Conservation (phyloP, 1,139 yeast genomes). For the Geotrichum klebahnii region DNA sequence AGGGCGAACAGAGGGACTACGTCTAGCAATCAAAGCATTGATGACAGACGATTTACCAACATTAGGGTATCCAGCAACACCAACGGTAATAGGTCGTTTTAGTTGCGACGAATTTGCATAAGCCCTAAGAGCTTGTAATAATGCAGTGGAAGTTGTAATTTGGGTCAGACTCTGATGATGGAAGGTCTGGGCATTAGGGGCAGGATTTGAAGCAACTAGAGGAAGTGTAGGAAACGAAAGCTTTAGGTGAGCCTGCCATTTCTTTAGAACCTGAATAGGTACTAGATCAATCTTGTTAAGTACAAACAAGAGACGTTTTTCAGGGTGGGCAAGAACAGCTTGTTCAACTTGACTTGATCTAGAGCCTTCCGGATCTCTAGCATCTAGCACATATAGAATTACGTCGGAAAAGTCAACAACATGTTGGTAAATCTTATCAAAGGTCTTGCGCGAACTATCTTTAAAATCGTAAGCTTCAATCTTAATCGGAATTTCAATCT, state of each 20-base stretch:
- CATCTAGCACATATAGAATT: slow-evolving; percentile 85
- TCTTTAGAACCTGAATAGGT: slow-evolving; percentile 75
- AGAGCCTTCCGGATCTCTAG: slow-evolving; percentile 95
- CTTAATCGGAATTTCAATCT: slow-evolving; percentile 19
- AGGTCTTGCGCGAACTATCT: slow-evolving; percentile 84
- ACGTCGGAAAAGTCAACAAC: slow-evolving; percentile 90
- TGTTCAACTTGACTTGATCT: slow-evolving; percentile 89
- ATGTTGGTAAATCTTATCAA: slow-evolving; percentile 63
- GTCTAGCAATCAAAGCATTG: slow-evolving; percentile 79
- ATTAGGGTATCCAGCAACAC: slow-evolving; percentile 95
- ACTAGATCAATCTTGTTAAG: slow-evolving; percentile 89
- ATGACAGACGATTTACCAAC: slow-evolving; percentile 94
- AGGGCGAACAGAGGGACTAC: slow-evolving; percentile 45
- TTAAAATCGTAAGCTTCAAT: slow-evolving; percentile 26
- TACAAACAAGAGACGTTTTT: slow-evolving; percentile 78
- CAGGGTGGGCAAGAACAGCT: slow-evolving; percentile 73
- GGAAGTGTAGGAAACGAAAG: slow-evolving; percentile 90
- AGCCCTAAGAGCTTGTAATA: slow-evolving; percentile 77
- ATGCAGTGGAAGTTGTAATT: slow-evolving; percentile 64
- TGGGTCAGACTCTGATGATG: slow-evolving; percentile 71
- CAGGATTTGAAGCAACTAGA: slow-evolving; percentile 51
- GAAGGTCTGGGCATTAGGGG: slow-evolving; percentile 62
- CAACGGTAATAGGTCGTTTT: slow-evolving; percentile 88
- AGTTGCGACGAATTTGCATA: slow-evolving; percentile 79
- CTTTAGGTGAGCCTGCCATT: slow-evolving; percentile 79